phyloP scores from a whole-genome alignment of 768 basidiomycete species.

The Tulasnella calospora region DNA sequence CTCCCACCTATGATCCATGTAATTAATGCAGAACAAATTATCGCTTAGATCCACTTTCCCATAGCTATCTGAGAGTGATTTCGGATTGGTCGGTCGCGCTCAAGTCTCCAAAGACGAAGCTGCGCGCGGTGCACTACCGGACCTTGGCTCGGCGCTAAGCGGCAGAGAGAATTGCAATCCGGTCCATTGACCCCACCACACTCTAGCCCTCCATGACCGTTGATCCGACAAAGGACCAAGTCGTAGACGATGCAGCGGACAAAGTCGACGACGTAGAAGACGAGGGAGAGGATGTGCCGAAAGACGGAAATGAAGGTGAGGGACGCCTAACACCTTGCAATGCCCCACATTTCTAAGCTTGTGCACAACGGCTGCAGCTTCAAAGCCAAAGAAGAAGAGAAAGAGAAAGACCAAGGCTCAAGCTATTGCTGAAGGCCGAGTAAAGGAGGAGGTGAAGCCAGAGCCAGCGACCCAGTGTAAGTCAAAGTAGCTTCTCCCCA shows the following conservation, averaged over 20 bases:
- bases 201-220: not conserved
- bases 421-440: not conserved
- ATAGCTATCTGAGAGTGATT: not conserved
- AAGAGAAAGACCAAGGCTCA: conserved; percentile 49
- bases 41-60: too few relatives aligned
- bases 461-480: conserved; percentile 1
- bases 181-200: conserved; percentile 2
- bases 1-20: too few relatives aligned
- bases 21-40: too few relatives aligned
- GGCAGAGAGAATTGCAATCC: not conserved
- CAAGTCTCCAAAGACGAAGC: not conserved
- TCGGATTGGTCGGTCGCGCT: not conserved
- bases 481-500: not conserved
- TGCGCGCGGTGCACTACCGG: not conserved
- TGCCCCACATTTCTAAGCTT: not conserved
- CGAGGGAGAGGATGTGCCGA: conserved; percentile 31
- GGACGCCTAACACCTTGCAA: not conserved
- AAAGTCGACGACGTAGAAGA: conserved; percentile 36
- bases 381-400: conserved; percentile 64
- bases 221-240: not conserved
- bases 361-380: not conserved
- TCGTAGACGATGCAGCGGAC: conserved; percentile 31
- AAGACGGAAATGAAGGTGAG: conserved; percentile 25
- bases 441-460: not conserved
- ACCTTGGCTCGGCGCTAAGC: conserved; percentile 6